Conservation (phyloP, 2,329 filamentous ascomycete genomes). For the Tolypocladium inflatum region DNA sequence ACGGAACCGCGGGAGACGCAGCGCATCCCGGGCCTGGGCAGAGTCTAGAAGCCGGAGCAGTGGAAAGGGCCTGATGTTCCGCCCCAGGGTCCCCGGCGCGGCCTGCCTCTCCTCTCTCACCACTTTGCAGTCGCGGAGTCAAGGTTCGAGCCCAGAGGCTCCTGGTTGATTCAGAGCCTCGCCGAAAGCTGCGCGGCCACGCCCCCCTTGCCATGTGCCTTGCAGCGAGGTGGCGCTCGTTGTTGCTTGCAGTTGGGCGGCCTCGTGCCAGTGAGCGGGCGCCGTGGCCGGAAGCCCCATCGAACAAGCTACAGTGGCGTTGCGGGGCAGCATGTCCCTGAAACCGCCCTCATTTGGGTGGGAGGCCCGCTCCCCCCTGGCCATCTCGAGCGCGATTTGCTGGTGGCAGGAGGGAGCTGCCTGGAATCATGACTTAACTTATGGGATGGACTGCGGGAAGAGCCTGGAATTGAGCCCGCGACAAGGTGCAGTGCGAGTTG, state of each 20-base stretch:
- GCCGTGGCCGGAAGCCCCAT: background rate
- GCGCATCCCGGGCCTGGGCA: background rate
- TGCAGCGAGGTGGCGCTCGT: background rate
- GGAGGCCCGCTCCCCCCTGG: background rate
- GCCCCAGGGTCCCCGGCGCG: background rate
- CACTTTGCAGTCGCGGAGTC: background rate
- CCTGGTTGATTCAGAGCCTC: background rate
- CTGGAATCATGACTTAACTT: background rate
- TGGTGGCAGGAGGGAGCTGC: background rate
- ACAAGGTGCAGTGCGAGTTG: too few species aligned
- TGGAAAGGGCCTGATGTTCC: background rate
- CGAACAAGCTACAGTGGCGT: conserved; percentile 2
- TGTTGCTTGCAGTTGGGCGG: background rate
- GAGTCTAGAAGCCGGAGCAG: background rate
- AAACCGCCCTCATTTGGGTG: conserved; percentile 5
- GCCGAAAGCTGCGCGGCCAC: background rate
- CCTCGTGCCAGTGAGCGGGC: background rate
- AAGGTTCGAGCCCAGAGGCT: background rate
- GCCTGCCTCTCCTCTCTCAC: background rate
- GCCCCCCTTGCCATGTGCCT: background rate
- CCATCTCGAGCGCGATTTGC: background rate
- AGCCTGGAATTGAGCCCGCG: too few species aligned
- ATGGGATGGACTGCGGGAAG: too few species aligned
- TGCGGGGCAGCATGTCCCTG: conserved; percentile 5
- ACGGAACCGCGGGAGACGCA: background rate